Conservation (phyloP, 192 early-diverging fungal species). For the Entrophospora sp. region DNA sequence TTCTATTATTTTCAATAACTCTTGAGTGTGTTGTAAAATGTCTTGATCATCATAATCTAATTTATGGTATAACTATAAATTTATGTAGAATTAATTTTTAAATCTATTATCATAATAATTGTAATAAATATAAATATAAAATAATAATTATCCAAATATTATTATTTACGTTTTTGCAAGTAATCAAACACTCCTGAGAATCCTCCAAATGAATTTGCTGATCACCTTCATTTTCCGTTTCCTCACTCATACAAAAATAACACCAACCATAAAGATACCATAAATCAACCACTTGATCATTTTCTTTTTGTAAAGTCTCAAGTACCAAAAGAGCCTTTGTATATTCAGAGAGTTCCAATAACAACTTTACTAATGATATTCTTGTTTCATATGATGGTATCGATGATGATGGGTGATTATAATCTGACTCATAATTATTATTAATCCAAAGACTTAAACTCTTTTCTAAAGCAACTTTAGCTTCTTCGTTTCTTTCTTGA, state of each 20-base stretch:
- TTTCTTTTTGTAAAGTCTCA: conserved; percentile 74
- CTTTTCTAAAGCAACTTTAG: conserved; percentile 53
- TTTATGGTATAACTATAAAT: conserved; percentile 46
- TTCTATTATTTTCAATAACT: conserved; percentile 57
- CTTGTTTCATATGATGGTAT: conserved; percentile 81
- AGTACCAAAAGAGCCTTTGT: conserved; percentile 72
- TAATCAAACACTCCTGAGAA: conserved; percentile 72
- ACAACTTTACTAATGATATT: conserved; percentile 69
- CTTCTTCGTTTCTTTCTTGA: conserved; percentile 75
- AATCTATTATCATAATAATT: not conserved
- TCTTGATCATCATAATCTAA: conserved; percentile 59
- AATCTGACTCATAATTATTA: conserved; percentile 13
- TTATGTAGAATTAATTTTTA: not conserved
- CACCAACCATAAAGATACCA: conserved; percentile 97
- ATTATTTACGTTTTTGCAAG: conserved; percentile 47
- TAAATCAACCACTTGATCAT: conserved; percentile 84
- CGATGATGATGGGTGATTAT: conserved; percentile 21
- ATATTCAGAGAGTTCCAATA: conserved; percentile 77
- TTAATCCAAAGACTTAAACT: conserved; percentile 67
- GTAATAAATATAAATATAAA: conserved; percentile 17
- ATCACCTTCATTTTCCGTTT: conserved; percentile 41
- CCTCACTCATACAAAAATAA: conserved; percentile 68
- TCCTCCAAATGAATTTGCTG: conserved; percentile 51
- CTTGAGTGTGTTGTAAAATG: conserved; percentile 57
- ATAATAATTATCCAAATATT: conserved; percentile 19